Evolutionary conservation across 148 eudicot genomes (phyloP), one percentile per base, ranked within the genome.

Genomic region (Heliamphora exappendiculata): DNA sequence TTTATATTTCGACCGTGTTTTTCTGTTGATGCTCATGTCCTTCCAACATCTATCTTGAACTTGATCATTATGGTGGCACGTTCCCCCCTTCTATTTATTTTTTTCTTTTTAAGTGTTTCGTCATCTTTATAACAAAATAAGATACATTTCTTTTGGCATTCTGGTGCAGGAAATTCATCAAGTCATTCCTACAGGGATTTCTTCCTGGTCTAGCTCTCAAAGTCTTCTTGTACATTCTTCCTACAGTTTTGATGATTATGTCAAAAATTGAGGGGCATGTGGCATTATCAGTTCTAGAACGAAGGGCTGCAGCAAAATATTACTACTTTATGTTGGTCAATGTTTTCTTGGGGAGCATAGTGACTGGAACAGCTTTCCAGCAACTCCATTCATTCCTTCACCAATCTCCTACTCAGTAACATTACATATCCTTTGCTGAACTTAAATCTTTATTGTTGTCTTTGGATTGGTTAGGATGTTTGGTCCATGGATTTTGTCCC

Each of bases 291-390:
- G 86, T 84, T 67, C 83, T 95, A 19, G 94, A 95, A 81, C 85
- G 99, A 57, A 85, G 88, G 84, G 83, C 99, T 73, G 93, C 99
- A 64, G 85, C 93, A 41, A 95, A 95, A 70, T 95, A 92, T 81
- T 95, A 95, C 80, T 95, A 92, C 81, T 95, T 95, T 54, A 95
- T 95, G 99, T 75, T 95, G 77, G 96, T 95, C 74, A 95, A 95
- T 79, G 99, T 95, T 3, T 95, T 95, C 85, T 81, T 95, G 86
- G 99, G 99, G 39, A 95, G 99, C 68, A 87, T 95, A 67, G 86
- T 83, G 12, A 73, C 97, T 41, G 99, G 99, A 85, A 95, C 96
- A 72, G 99, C 99, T 72, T 87, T 95, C 47, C 76, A 89, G 79
- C 99, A 95, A 59, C 96, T 95, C 74, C 68, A 92, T 79, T 84